Percentiles rank a stretch among this genome's conserved stretches.
phyloP scores from a whole-genome alignment of 2,329 filamentous ascomycete genomes.

The Pseudogymnoascus sp. region DNA sequence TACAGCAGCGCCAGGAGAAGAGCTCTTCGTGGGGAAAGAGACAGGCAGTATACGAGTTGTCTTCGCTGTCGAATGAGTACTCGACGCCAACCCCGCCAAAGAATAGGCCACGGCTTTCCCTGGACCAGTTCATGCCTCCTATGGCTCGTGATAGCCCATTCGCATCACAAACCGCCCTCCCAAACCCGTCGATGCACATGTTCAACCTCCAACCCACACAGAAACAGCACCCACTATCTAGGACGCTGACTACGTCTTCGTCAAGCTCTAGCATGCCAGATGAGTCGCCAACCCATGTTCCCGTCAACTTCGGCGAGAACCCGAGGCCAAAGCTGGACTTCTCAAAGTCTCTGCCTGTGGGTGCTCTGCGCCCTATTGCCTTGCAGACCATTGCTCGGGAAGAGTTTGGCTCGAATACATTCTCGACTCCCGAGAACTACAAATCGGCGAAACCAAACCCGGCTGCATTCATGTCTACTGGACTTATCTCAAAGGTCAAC shows the following conservation, averaged over 20 bases:
- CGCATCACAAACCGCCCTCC: slow-evolving; percentile 43
- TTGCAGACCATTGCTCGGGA: slow-evolving; percentile 35
- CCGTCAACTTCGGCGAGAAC: slow-evolving; percentile 44
- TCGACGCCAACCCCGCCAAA: slow-evolving; percentile 50
- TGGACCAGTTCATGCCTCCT: slow-evolving; percentile 68
- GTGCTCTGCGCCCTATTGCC: slow-evolving; percentile 44
- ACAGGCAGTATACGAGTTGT: slow-evolving; percentile 48
- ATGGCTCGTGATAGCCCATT: slow-evolving; percentile 58
- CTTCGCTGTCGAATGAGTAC: slow-evolving; percentile 36
- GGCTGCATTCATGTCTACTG: slow-evolving; percentile 87
- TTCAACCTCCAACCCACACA: slow-evolving; percentile 37
- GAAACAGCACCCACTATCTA: slow-evolving; percentile 72
- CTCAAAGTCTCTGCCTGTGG: slow-evolving; percentile 68
- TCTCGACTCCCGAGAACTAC: slow-evolving; percentile 69
- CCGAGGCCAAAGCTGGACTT: slow-evolving; percentile 50
- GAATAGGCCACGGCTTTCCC: slow-evolving; percentile 61
- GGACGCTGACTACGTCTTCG: slow-evolving; percentile 78
- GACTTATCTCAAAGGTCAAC: slow-evolving; percentile 90
- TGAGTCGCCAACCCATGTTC: slow-evolving; percentile 60
- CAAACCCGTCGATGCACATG: slow-evolving; percentile 45
- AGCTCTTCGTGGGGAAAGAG: slow-evolving; percentile 51
- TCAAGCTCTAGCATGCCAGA: slow-evolving; percentile 71
- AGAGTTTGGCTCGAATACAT: slow-evolving; percentile 37
- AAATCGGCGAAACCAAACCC: slow-evolving; percentile 69
- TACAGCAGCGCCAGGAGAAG: slow-evolving; percentile 73